Percentiles rank a stretch among this genome's conserved stretches.
phyloP scores from a whole-genome alignment of 148 eudicot species.

The Chenopodium berlandieri region DNA sequence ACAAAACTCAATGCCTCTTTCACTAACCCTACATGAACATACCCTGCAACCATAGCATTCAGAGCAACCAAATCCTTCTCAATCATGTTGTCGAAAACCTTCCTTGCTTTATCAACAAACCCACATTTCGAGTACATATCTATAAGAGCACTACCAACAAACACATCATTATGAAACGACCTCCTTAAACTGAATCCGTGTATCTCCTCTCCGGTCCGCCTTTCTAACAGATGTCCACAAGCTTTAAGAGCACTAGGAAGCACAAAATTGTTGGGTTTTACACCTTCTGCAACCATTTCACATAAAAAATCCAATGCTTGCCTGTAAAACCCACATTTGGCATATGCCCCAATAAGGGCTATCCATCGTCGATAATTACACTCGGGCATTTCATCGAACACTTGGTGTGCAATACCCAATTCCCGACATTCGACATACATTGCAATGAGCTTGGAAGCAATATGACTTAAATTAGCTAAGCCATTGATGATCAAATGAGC shows the following conservation, averaged over 20 bases:
- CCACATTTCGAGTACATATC: slow-evolving; percentile 85
- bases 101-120: slow-evolving; percentile 43
- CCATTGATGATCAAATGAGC: slow-evolving; percentile 63
- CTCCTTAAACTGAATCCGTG: slow-evolving; percentile 39
- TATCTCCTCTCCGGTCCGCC: slow-evolving; percentile 43
- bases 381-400: slow-evolving; percentile 76
- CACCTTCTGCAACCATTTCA: slow-evolving; percentile 49
- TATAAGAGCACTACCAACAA: slow-evolving; percentile 60
- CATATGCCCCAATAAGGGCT: slow-evolving; percentile 72
- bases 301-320: slow-evolving; percentile 45
- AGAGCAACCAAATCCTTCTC: slow-evolving; percentile 65
- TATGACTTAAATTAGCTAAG: slow-evolving; percentile 42
- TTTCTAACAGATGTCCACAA: slow-evolving; percentile 59
- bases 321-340: slow-evolving; percentile 55
- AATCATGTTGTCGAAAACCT: slow-evolving; percentile 50
- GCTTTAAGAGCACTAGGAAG: slow-evolving; percentile 79
- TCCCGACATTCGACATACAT: slow-evolving; percentile 56
- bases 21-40: slow-evolving; percentile 55
- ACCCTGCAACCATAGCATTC: slow-evolving; percentile 72
- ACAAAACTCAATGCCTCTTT: slow-evolving; percentile 61
- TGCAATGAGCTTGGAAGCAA: slow-evolving; percentile 60
- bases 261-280: slow-evolving; percentile 52
- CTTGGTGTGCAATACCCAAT: slow-evolving; percentile 47
- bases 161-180: slow-evolving; percentile 44
- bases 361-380: slow-evolving; percentile 62